Evolutionary conservation across 257 asterid genomes (phyloP), one percentile per base, ranked within the genome.

Genomic region (Fraxinus pennsylvanica): DNA sequence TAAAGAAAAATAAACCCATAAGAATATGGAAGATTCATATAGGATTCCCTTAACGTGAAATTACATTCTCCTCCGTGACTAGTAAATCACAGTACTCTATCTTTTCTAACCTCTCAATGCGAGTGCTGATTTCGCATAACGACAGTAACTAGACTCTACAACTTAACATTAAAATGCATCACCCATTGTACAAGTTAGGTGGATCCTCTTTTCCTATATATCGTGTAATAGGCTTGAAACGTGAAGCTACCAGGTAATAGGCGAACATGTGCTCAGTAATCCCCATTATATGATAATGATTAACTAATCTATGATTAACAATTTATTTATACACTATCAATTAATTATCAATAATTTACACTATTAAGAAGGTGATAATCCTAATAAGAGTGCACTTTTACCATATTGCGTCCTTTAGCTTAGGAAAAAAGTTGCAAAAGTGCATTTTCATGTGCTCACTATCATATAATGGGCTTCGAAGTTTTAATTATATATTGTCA

Each of bases 381-480:
- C 84, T 80, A 82, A 79, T 85, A 76, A 74, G 84, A 82, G 33
- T 73, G 81, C 88, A 85, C 88, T 74, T 82, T 76, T 69, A 61
- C 68, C 74, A 72, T 22, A 57, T 66, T 45, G 65, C 47, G 19
- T 66, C 65, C 36, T 77, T 81, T 74, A n/a, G 71, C 75, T 27
- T 32, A 1, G 45, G 45, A 59, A 5, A 14, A 71, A 68, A 29
- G 73, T 41, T 74, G 13, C 36, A 13, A 79, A 79, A 76, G 79
- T 72, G 78, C 33, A 57, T 19, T 19, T 57, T 57, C 27, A 57
- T 0, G 27, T 57, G 12, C 27, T 57, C 29, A 57, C 27, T 19
- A 57, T 2, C 12, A 22, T 8, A 57, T 57, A 57, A 57, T 21
- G 4, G 12, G 6, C 27, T 21, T 38, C 1, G 50, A 41, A 41